Evolutionary conservation across 805 yeast species (phyloP), one percentile per base, ranked within the genome.

Genomic region (Cyberlindnera mycetangii): DNA sequence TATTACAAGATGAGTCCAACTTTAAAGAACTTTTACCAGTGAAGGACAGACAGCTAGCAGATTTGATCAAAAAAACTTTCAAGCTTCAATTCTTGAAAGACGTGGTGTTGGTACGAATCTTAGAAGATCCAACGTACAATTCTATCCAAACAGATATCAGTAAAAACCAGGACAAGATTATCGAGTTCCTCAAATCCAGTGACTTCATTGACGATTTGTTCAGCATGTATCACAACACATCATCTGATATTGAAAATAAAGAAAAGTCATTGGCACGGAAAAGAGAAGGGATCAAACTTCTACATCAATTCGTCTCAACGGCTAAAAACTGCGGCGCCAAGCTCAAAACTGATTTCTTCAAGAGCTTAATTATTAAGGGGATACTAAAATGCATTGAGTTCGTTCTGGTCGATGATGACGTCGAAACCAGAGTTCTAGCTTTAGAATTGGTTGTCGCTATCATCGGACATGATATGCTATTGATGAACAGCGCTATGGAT

Each of bases 21-120:
- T 84, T 86, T 66, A 84, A 83, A 60, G 83, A 84, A 52, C 85
- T 89, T 4, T 66, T 87, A 14, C 89, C 89, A 1, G 69, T 83
- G 11, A 67, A 73, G 3, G 75, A 80, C 54, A 65, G 66, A 2
- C 67, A 69, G 3, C 70, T 80, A 14, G 70, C 75, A 47, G 61
- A 66, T 6, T 72, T 85, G 40, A 83, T 90, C 45, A 80, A 82
- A 44, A 79, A 80, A 56, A 89, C 93, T 32, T 88, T 83, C 60
- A 73, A 87, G 45, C 69, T 89, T 44, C 90, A 85, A 57, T 88
- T 86, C 60, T 68, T 93, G 39, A 85, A 85, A 61, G 97, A 92
- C 62, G 95, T 88, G 16, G 95, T 87, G 1, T 66, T 92, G 21
- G 90, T 93, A 4, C 70, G 96, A 41, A 67, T 83, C 33, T 61